A percentile compares a stretch with the other conserved stretches of the same genome.
Conservation (phyloP, 768 basidiomycete genomes). For the Rhodotorula sphaerocarpa region DNA sequence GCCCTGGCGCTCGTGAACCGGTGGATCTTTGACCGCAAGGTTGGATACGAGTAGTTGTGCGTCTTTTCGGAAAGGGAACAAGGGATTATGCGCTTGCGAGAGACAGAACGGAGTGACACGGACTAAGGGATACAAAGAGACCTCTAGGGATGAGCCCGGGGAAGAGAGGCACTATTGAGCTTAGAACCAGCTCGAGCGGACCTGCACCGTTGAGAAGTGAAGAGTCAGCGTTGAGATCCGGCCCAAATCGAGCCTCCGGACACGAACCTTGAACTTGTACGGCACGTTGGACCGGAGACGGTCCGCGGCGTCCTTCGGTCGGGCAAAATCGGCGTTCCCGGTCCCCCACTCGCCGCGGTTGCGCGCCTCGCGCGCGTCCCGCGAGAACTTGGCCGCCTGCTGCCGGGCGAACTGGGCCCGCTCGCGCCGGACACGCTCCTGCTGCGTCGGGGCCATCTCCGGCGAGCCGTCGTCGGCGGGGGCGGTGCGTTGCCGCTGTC, state of each 20-base stretch:
- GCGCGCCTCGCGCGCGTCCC: slow-evolving; percentile 30
- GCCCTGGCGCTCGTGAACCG: slow-evolving; percentile 33
- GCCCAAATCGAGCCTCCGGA: too few relatives aligned
- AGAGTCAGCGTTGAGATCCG: neutral
- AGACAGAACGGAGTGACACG: too few relatives aligned
- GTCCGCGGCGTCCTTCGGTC: slow-evolving; percentile 38
- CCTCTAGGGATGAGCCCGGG: too few relatives aligned
- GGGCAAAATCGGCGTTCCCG: slow-evolving; percentile 26
- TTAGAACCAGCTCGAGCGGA: slow-evolving; percentile 6
- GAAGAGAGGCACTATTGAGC: neutral
- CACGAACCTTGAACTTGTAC: slow-evolving; percentile 36
- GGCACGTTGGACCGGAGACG: slow-evolving; percentile 36
- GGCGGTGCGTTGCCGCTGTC: too few relatives aligned
- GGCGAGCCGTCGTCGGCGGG: neutral
- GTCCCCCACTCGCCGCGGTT: slow-evolving; percentile 33
- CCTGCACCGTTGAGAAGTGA: neutral
- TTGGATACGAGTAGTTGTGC: slow-evolving; percentile 5
- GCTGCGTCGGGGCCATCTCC: neutral
- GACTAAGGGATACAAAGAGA: too few relatives aligned
- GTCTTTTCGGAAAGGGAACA: neutral
- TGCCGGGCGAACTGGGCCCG: slow-evolving; percentile 28
- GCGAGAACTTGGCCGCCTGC: slow-evolving; percentile 36
- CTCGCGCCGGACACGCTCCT: slow-evolving; percentile 28
- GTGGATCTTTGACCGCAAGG: slow-evolving; percentile 12
- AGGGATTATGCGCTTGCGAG: too few relatives aligned